Percentiles rank a stretch among this genome's conserved stretches.
Evolutionary conservation across 345 rosid species (phyloP).

Genomic region (Pseudoturritis turrita): DNA sequence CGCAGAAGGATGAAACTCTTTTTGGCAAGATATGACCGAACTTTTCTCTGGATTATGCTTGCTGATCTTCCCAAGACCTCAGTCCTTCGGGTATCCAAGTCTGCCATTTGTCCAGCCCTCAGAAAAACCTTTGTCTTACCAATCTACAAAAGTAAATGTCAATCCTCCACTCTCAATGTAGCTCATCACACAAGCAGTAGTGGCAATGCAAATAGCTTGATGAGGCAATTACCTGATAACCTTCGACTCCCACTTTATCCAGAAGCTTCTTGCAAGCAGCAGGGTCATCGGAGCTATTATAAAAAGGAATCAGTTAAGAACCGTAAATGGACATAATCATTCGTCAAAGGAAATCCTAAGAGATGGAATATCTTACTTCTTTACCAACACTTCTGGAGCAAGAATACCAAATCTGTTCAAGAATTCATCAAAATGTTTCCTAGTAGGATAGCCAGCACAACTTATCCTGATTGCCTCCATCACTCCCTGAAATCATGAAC

Average conservation of each 20-base stretch:
- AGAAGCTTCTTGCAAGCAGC: slow-evolving; percentile 89
- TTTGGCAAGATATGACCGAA: slow-evolving; percentile 85
- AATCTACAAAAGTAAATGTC: slow-evolving; percentile 23
- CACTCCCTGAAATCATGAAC: slow-evolving; percentile 63
- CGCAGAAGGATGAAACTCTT: slow-evolving; percentile 63
- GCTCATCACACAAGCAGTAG: slow-evolving; percentile 8
- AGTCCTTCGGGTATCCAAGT: slow-evolving; percentile 38
- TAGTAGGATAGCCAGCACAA: slow-evolving; percentile 97
- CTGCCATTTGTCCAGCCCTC: slow-evolving; percentile 42
- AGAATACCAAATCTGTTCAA: slow-evolving; percentile 83
- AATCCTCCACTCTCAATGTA: background rate
- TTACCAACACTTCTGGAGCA: slow-evolving; percentile 76
- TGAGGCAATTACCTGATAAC: slow-evolving; percentile 75
- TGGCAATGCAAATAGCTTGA: background rate
- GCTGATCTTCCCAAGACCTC: slow-evolving; percentile 71
- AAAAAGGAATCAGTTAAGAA: slow-evolving; percentile 12
- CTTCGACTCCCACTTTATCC: slow-evolving; percentile 73
- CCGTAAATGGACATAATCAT: background rate
- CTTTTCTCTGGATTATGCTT: slow-evolving; percentile 88
- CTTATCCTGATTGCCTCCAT: slow-evolving; percentile 99
- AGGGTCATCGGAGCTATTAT: slow-evolving; percentile 75
- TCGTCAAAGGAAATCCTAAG: background rate
- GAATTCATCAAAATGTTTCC: slow-evolving; percentile 88
- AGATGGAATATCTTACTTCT: slow-evolving; percentile 48
- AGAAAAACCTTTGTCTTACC: slow-evolving; percentile 37